Base-by-base conservation (phyloP, 2,329 filamentous ascomycete species). In the Pyrenochaeta sp. region DNA sequence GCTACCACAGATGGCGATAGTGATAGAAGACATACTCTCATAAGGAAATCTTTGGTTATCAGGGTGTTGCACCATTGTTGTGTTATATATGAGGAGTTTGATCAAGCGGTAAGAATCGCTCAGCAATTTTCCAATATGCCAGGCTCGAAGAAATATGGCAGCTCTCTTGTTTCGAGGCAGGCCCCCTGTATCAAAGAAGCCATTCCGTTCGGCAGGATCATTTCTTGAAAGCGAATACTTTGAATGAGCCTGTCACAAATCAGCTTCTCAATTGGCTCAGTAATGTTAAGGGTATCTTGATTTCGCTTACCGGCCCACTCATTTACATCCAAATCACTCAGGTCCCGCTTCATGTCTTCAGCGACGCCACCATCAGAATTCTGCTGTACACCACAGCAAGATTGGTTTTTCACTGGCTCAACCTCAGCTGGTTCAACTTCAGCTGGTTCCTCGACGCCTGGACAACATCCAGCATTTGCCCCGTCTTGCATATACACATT, bases 281-380 rank as follows among this genome's bases (percentile, higher is more conserved):
- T 17, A 36, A n/a, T 36, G n/a, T n/a, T 36, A 7, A 7, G 33
- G 33, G 5, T n/a, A 36, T 15, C 17, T 36, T 17, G 33, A 36
- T 17, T 17, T 15, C 17, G 33, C 33, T 7, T 41, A 58, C 56
- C 58, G 39, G 54, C 58, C 47, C 54, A 64, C 20, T 62, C 50
- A 43, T 64, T 62, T 32, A 62, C 39, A 45, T 64, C 44, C 63
- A 83, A 80, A 47, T 71, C 67, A 23, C 50, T 60, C 42, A 73
- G 53, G 14, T 59, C 48, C 4, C 31, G 45, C 18, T 43, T 54
- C 39, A 61, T 48, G 18, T 65, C 51, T 9, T 50, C 49, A 9
- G 55, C 49, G 7, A 51, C 54, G 27, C 61, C 45, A 6, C 42
- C 56, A 31, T 46, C 48, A 14, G 30, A 45, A 10, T 40, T 42